Conservation (phyloP, 1,284 basidiomycete genomes). For the Porogramme epimiltina region DNA sequence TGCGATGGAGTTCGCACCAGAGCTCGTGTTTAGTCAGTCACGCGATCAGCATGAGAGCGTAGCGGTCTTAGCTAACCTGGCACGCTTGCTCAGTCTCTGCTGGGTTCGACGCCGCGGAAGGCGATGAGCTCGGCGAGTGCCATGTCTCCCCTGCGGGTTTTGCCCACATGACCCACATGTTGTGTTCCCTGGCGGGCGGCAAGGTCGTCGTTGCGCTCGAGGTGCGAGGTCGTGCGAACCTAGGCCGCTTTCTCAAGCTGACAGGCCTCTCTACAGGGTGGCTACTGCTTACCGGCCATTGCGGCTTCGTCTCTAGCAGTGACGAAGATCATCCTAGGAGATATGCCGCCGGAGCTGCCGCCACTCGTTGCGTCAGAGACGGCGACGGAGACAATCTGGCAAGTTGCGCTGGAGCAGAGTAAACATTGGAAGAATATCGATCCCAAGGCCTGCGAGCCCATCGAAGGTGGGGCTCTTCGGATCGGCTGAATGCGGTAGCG, state of each 20-base stretch:
- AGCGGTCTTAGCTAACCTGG: neutral
- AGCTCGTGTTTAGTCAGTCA: constrained; percentile 89
- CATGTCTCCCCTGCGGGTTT: constrained; percentile 92
- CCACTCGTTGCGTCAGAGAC: constrained; percentile 73
- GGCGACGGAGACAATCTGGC: constrained; percentile 86
- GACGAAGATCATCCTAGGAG: constrained; percentile 82
- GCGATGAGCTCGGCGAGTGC: constrained; percentile 91
- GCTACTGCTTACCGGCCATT: constrained; percentile 92
- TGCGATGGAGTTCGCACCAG: constrained; percentile 93
- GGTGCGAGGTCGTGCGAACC: constrained; percentile 45
- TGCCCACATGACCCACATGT: constrained; percentile 98
- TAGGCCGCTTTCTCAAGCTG: constrained; percentile 1
- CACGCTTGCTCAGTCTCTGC: constrained; percentile 87
- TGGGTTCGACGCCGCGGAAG: constrained; percentile 95
- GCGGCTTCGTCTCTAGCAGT: constrained; percentile 89
- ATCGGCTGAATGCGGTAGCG: neutral
- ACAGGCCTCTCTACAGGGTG: constrained; percentile 62
- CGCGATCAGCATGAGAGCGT: neutral
- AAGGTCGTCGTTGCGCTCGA: constrained; percentile 93
- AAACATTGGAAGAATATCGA: constrained; percentile 90
- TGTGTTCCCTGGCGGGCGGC: constrained; percentile 88
- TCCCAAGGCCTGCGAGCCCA: constrained; percentile 77
- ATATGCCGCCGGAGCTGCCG: constrained; percentile 75
- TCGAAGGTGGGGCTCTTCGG: constrained; percentile 53
- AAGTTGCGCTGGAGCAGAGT: constrained; percentile 85